Evolutionary conservation across 176 grass and related monocot genomes (phyloP), one percentile per base, ranked within the genome.

Genomic region (Musa acuminata): DNA sequence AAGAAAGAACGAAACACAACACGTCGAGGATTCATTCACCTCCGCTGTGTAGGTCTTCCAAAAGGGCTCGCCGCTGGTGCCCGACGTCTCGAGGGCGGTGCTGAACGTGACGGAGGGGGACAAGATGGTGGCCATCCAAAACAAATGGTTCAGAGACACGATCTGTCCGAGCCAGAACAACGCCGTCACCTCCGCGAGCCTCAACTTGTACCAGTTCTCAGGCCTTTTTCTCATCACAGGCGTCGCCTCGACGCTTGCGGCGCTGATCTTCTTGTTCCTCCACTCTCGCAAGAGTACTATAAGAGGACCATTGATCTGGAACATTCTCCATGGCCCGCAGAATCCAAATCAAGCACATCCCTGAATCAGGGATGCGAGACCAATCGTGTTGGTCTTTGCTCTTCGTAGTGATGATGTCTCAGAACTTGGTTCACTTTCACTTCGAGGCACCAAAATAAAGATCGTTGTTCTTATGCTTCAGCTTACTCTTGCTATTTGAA

Each of bases 181-280:
- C 19, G 49, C 7, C 58, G 13, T 13, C 1, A 21, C 57, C 16
- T 85, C 78, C 9, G 35, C 72, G 2, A 75, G 78, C 58, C 77
- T 86, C 62, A 84, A 55, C 3, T 69, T 90, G 12, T 62, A 52
- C 23, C 84, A 69, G 19, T 94, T 94, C 20, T 72, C 79, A 0
- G 91, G 85, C 14, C 81, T 90, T 50, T 90, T 94, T 51, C 64
- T 88, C 54, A 80, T 80, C 59, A 90, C 83, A 1, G 87, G 83
- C 11, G 49, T 57, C 8, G 60, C 88, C 0, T 95, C 80, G 12
- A 52, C 51, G 52, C 71, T 87, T 16, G 83, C 85, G 71, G 12
- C 90, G 14, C 1, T 92, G 17, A 74, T 92, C 81, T 91, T 81
- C 72, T 9, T 91, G 59, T 64, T 12, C 74, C 3, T 43, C 4